These are phyloP conservation scores for Aspergillus conjunctus DNA, from an alignment of 495 filamentous ascomycete species.

Conservation along the genomic window DNA sequence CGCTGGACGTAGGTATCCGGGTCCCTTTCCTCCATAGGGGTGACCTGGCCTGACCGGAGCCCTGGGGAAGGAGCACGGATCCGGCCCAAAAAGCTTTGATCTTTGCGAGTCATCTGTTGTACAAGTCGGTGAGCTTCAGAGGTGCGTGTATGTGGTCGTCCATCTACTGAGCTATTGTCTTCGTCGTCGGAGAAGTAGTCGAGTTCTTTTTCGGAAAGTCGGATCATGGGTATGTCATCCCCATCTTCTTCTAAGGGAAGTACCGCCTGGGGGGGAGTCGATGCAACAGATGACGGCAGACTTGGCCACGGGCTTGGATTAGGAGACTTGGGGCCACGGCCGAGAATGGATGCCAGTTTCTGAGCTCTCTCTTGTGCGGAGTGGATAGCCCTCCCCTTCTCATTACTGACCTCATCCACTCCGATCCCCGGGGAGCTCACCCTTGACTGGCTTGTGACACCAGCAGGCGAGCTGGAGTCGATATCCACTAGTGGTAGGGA, in stretches of 20 bases:
- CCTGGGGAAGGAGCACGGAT: slow-evolving; percentile 42
- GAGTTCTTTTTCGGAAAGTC: slow-evolving; percentile 39
- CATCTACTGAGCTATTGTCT: slow-evolving; percentile 36
- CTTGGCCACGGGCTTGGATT: slow-evolving; percentile 33
- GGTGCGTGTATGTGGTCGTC: slow-evolving; percentile 33
- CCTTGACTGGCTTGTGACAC: slow-evolving; percentile 33
- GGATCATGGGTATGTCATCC: slow-evolving; percentile 46
- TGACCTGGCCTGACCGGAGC: slow-evolving; percentile 58
- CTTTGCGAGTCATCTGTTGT: slow-evolving; percentile 45
- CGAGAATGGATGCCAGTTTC: slow-evolving; percentile 39
- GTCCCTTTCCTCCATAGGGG: slow-evolving; percentile 60
- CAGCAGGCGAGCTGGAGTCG: slow-evolving; percentile 35
- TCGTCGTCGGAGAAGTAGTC: slow-evolving; percentile 39
- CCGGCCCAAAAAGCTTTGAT: slow-evolving; percentile 40
- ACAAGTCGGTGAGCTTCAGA: slow-evolving; percentile 40
- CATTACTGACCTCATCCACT: slow-evolving; percentile 42
- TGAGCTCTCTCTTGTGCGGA: slow-evolving; percentile 40
- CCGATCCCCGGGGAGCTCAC: slow-evolving; percentile 31
- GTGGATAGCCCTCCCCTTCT: slow-evolving; percentile 43
- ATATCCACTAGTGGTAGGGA: slow-evolving; percentile 33
- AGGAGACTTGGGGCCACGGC: slow-evolving; percentile 38
- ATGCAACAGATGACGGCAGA: slow-evolving; percentile 35
- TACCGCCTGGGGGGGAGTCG: slow-evolving; percentile 34
- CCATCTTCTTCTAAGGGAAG: slow-evolving; percentile 37
- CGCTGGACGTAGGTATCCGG: slow-evolving; percentile 67